phyloP scores from a whole-genome alignment of 257 asterid species.

The Gardenia jasminoides region DNA sequence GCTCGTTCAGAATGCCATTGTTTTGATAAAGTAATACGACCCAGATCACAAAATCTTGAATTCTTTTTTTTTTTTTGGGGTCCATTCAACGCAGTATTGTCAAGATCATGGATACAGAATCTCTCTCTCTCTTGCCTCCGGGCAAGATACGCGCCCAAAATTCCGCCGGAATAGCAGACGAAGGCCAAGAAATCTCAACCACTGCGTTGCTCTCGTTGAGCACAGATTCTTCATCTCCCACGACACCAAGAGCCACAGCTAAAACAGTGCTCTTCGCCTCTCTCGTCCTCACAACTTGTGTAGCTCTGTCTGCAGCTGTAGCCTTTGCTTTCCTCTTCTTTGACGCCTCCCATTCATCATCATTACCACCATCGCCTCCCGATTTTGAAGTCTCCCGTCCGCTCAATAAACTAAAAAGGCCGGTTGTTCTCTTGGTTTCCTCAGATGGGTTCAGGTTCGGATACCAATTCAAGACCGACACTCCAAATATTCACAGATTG shows the following conservation, averaged over 20 bases:
- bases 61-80: not conserved
- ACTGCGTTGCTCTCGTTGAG: conserved; percentile 37
- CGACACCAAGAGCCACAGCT: conserved; percentile 11
- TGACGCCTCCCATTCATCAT: conserved; percentile 28
- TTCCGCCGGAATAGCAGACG: conserved; percentile 23
- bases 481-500: conserved; percentile 50
- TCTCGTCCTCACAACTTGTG: conserved; percentile 33
- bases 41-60: conserved; percentile 4
- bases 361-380: conserved; percentile 9
- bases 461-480: conserved; percentile 59
- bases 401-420: conserved; percentile 47
- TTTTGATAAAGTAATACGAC: not conserved
- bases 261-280: conserved; percentile 27
- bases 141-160: conserved; percentile 16
- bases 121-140: conserved; percentile 30
- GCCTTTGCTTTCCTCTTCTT: conserved; percentile 50
- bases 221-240: conserved; percentile 30
- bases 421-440: conserved; percentile 61
- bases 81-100: not conserved
- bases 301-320: conserved; percentile 50
- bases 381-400: conserved; percentile 33
- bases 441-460: conserved; percentile 76
- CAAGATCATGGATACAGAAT: conserved; percentile 41
- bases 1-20: not conserved
- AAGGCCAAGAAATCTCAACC: conserved; percentile 38